These are phyloP conservation scores for Talaromyces proteolyticus DNA, from an alignment of 495 filamentous ascomycete species.

Conservation along the genomic window DNA sequence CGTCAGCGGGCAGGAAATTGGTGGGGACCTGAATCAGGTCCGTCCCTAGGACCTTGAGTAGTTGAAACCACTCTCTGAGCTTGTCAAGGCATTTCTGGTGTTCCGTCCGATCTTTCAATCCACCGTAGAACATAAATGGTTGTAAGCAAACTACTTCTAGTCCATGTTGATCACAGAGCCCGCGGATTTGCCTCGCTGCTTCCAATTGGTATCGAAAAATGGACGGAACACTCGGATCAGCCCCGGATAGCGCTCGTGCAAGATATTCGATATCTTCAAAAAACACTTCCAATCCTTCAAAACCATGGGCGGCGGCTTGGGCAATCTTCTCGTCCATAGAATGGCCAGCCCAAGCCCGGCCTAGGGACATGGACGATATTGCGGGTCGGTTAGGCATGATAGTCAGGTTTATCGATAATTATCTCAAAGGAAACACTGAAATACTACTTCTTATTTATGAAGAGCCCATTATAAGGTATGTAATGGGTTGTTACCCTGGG, in stretches of 20 bases:
- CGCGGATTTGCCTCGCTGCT: slow-evolving; percentile 51
- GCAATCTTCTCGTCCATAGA: slow-evolving; percentile 58
- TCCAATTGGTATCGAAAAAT: slow-evolving; percentile 14
- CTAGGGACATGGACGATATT: slow-evolving; percentile 60
- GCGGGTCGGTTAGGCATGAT: too few relatives aligned
- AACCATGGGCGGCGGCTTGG: slow-evolving; percentile 57
- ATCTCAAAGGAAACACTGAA: too few relatives aligned
- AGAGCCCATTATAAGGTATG: too few relatives aligned
- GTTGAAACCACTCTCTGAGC: slow-evolving; percentile 60
- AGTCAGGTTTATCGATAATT: neutral
- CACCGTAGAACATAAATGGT: slow-evolving; percentile 76
- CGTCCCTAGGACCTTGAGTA: slow-evolving; percentile 59
- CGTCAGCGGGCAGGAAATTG: slow-evolving; percentile 53
- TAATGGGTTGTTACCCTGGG: too few relatives aligned
- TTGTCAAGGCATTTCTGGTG: slow-evolving; percentile 51
- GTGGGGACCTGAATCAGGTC: slow-evolving; percentile 66
- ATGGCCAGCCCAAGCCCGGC: slow-evolving; percentile 58
- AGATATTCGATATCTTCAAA: slow-evolving; percentile 68
- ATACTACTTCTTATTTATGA: too few relatives aligned
- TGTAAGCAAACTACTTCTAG: slow-evolving; percentile 67
- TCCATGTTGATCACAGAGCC: slow-evolving; percentile 49
- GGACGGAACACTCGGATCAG: too few relatives aligned
- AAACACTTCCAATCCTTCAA: slow-evolving; percentile 72
- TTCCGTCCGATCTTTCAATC: slow-evolving; percentile 56
- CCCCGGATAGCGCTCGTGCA: too few relatives aligned